Percentiles rank a stretch among this genome's conserved stretches.
Conservation (phyloP, 257 asterid genomes). For the Forsythia viridissima region DNA sequence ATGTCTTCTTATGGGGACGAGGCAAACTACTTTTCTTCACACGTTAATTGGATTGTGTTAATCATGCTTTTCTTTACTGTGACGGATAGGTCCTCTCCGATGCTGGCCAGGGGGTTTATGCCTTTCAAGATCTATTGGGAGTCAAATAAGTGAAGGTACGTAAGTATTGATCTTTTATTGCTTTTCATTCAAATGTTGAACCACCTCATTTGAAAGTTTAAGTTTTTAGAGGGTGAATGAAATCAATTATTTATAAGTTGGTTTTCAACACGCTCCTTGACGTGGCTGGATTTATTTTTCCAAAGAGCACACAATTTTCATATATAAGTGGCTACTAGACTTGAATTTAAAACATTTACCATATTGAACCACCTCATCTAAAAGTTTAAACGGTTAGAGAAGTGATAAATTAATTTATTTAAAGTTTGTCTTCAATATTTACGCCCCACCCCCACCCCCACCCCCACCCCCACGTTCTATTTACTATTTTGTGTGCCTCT, state of each 20-base stretch:
- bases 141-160: slow-evolving; percentile 79
- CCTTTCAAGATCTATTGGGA: slow-evolving; percentile 81
- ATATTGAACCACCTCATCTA: background rate
- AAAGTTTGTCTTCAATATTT: background rate
- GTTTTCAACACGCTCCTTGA: background rate
- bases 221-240: background rate
- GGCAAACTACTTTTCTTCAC: background rate
- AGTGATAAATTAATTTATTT: background rate
- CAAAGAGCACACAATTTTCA: background rate
- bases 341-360: background rate
- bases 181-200: background rate
- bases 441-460: background rate
- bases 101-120: slow-evolving; percentile 90
- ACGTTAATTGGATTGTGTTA: background rate
- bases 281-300: background rate
- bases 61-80: slow-evolving; percentile 6
- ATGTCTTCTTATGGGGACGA: background rate
- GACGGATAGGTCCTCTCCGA: slow-evolving; percentile 72
- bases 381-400: background rate
- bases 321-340: background rate
- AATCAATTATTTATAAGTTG: background rate
- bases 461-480: background rate
- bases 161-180: background rate
- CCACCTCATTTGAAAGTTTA: background rate
- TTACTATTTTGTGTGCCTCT: background rate